Percentiles rank a stretch among this genome's conserved stretches.
These are phyloP conservation scores for Phyllosticta paracitricarpa DNA, from an alignment of 2,329 filamentous ascomycete species.

Conservation along the genomic window DNA sequence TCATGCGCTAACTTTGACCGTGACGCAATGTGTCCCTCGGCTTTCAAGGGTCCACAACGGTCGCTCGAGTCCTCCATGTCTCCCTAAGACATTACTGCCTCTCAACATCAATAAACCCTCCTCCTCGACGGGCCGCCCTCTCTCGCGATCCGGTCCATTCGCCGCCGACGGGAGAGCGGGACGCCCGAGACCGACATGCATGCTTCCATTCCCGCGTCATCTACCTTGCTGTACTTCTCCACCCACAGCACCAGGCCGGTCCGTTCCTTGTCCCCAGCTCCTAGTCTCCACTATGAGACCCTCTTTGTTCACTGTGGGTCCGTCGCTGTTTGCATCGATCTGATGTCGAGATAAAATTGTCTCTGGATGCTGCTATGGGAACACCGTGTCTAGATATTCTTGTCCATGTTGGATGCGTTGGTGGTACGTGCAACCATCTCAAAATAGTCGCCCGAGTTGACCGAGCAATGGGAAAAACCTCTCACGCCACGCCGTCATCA, in stretches of 20 bases:
- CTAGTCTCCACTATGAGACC: slow-evolving; percentile 2
- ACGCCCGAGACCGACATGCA: not conserved
- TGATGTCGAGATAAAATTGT: not conserved
- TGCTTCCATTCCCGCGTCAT: not conserved
- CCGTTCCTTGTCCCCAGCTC: slow-evolving; percentile 3
- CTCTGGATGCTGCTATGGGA: no score
- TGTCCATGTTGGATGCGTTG: not conserved
- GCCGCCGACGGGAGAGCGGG: not conserved
- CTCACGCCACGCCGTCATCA: not conserved
- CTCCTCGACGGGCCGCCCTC: not conserved
- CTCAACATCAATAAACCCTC: not conserved
- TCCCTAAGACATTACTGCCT: no score
- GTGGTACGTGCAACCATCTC: no score
- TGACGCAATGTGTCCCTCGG: slow-evolving; percentile 7
- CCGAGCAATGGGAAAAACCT: not conserved
- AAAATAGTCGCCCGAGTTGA: not conserved
- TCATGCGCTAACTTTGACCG: slow-evolving; percentile 3
- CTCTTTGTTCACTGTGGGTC: not conserved
- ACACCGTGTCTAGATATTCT: no score
- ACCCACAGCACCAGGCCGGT: not conserved
- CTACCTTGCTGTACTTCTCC: not conserved
- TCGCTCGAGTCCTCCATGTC: not conserved
- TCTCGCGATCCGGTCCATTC: not conserved
- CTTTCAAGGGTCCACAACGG: slow-evolving; percentile 5
- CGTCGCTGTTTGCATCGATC: not conserved